Percentiles rank a stretch among this genome's conserved stretches.
These are phyloP conservation scores for Aspergillus neoniger DNA, from an alignment of 2,329 filamentous ascomycete species.

Conservation along the genomic window DNA sequence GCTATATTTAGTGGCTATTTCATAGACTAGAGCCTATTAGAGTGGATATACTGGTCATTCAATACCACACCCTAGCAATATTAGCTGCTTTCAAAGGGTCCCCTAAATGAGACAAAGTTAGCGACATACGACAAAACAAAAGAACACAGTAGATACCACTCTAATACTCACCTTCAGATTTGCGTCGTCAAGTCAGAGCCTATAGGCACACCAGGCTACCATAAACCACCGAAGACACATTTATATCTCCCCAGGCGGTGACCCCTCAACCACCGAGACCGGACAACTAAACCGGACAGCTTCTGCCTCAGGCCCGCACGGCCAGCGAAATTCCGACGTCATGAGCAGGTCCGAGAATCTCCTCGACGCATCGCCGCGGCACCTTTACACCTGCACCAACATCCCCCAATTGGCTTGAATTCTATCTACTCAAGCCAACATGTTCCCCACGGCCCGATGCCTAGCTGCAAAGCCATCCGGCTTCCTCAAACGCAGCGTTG, in stretches of 20 bases:
- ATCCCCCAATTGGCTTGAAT: not conserved
- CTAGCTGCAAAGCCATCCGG: slow-evolving; percentile 45
- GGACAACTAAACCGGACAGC: not conserved
- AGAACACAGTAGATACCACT: fast-evolving
- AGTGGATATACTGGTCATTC: too few relatives aligned
- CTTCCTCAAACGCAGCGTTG: slow-evolving; percentile 60
- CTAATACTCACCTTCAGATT: too few relatives aligned
- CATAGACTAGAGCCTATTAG: too few relatives aligned
- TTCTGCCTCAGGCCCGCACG: slow-evolving; percentile 8
- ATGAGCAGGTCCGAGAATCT: not conserved
- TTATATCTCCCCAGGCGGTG: not conserved
- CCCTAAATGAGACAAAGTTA: too few relatives aligned
- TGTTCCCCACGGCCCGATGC: slow-evolving; percentile 44
- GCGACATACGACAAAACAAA: too few relatives aligned
- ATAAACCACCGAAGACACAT: too few relatives aligned
- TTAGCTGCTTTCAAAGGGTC: too few relatives aligned
- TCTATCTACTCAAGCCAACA: slow-evolving; percentile 15
- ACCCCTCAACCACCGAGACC: too few relatives aligned
- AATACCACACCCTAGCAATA: too few relatives aligned
- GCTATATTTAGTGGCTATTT: too few relatives aligned
- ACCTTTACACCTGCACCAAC: not conserved
- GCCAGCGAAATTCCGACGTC: not conserved
- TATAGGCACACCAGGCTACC: too few relatives aligned
- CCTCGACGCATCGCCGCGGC: not conserved
- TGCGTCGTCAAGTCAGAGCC: too few relatives aligned